Percentiles rank a stretch among this genome's conserved stretches.
phyloP scores from a whole-genome alignment of 176 grass and related monocot species.

The Avena eriantha region DNA sequence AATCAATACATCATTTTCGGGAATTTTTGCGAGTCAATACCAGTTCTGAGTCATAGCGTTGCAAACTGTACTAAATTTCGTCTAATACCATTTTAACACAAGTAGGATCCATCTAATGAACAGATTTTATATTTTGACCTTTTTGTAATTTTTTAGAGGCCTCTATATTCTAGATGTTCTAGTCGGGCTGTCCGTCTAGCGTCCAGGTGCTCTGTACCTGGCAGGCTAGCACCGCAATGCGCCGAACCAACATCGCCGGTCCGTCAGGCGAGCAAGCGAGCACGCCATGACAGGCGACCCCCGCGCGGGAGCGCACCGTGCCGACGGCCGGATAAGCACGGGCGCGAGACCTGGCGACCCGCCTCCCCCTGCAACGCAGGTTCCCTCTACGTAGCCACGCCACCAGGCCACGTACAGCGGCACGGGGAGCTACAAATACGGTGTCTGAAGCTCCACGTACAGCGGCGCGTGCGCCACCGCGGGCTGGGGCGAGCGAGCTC shows the following conservation, averaged over 20 bases:
- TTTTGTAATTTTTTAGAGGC: no score
- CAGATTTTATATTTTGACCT: no score
- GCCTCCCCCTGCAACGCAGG: conserved; percentile 1
- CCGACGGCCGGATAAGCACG: conserved; percentile 39
- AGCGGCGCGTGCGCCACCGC: no score
- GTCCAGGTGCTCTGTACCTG: background rate
- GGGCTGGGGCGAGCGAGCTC: no score
- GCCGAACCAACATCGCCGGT: background rate
- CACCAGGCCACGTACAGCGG: conserved; percentile 25
- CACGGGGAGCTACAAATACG: conserved; percentile 10
- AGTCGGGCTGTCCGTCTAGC: background rate
- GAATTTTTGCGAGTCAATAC: no score
- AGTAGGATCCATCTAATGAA: no score
- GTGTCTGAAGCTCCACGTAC: background rate
- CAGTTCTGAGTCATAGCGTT: no score
- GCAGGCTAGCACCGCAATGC: background rate
- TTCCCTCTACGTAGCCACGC: conserved; percentile 41
- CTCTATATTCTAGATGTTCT: background rate
- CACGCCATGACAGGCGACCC: background rate
- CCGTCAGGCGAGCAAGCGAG: background rate
- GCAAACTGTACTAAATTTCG: no score
- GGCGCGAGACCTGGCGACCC: conserved; percentile 46
- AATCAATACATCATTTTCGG: no score
- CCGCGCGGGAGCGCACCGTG: conserved; percentile 24
- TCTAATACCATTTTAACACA: no score